A percentile compares a stretch with the other conserved stretches of the same genome.
Evolutionary conservation across 108 stramenopile species (phyloP).

Genomic region (Fragilaria crotonensis): DNA sequence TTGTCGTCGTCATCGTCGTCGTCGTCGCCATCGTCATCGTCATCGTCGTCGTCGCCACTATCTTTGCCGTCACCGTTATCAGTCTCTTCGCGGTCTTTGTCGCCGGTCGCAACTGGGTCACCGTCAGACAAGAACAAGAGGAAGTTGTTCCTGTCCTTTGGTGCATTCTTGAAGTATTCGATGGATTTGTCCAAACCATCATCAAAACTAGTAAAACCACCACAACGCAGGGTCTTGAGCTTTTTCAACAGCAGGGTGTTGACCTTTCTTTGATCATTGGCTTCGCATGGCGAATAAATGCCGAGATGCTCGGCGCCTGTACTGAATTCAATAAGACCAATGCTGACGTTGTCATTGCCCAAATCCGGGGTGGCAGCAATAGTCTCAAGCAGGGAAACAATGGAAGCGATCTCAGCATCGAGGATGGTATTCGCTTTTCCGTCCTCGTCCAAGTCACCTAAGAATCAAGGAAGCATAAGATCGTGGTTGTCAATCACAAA

Average conservation of each 20-base stretch:
- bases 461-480: background rate
- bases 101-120: constrained; percentile 24
- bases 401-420: constrained; percentile 22
- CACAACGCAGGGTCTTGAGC: background rate
- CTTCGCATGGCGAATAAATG: background rate
- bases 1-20: background rate
- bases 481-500: background rate
- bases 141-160: constrained; percentile 9
- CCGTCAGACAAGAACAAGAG: constrained; percentile 33
- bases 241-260: background rate
- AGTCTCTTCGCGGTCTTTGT: background rate
- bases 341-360: constrained; percentile 21
- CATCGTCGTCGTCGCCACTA: too few species aligned
- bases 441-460: constrained; percentile 18
- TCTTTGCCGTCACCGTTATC: too few species aligned
- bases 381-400: constrained; percentile 8
- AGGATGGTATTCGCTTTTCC: constrained; percentile 19
- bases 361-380: constrained; percentile 8
- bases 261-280: constrained; percentile 1
- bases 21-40: background rate
- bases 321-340: constrained; percentile 14
- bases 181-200: constrained; percentile 25
- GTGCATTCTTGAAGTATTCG: constrained; percentile 14
- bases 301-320: constrained; percentile 1
- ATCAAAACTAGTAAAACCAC: constrained; percentile 31